phyloP scores from a whole-genome alignment of 805 yeast genomes.

The Blastobotrys attinorum region DNA sequence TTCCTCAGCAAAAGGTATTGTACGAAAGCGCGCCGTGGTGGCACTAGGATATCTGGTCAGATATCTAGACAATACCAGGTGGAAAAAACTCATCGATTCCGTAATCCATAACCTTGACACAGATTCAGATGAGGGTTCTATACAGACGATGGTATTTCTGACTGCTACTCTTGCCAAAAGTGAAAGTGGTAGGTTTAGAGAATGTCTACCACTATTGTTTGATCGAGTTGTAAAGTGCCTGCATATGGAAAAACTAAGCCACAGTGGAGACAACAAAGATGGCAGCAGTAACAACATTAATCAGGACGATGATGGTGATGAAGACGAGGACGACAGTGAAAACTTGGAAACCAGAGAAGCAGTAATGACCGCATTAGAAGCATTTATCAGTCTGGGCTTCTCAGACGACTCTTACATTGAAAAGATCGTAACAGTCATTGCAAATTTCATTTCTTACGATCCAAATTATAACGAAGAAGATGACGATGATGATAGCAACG shows the following conservation, averaged over 20 bases:
- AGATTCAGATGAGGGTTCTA: conserved; percentile 7
- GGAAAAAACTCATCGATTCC: conserved; percentile 17
- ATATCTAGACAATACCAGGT: conserved; percentile 22
- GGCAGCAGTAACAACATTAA: conserved; percentile 20
- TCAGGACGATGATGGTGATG: conserved; percentile 14
- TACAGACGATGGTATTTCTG: conserved; percentile 10
- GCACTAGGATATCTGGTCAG: conserved; percentile 39
- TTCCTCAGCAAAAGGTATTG: conserved; percentile 33
- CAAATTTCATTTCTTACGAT: conserved; percentile 35
- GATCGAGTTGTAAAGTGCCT: conserved; percentile 18
- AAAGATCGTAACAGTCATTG: conserved; percentile 26
- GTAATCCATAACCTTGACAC: conserved; percentile 12
- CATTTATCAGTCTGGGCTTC: conserved; percentile 35
- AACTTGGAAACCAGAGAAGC: conserved; percentile 46
- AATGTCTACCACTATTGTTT: conserved; percentile 9
- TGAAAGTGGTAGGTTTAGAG: conserved; percentile 16
- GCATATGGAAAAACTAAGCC: conserved; percentile 21
- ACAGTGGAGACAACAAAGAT: too few species aligned
- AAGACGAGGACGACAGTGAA: conserved; percentile 37
- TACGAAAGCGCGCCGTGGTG: conserved; percentile 43
- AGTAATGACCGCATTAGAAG: conserved; percentile 34
- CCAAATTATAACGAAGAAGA: conserved; percentile 35
- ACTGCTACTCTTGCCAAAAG: conserved; percentile 23
- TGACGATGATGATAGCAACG: conserved; percentile 18
- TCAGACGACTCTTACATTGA: conserved; percentile 23